Evolutionary conservation across 257 asterid genomes (phyloP).

Genomic region (Solanum gracilifrons): DNA sequence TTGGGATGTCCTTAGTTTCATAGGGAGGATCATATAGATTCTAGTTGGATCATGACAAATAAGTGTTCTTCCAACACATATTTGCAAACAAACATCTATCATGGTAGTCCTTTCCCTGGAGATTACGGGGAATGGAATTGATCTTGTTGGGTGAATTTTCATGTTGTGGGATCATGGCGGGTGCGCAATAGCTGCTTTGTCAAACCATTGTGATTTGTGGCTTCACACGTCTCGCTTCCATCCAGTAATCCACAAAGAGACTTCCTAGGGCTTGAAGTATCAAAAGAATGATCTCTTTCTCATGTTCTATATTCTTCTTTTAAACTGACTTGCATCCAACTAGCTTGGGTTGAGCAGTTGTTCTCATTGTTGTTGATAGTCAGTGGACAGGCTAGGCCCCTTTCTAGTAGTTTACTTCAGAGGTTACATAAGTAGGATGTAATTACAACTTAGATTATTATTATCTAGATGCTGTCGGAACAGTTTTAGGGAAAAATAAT

Average conservation of each 20-base stretch:
- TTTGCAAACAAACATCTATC: background rate
- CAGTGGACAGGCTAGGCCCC: background rate
- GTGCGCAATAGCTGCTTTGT: background rate
- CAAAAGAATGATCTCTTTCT: background rate
- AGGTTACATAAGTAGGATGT: background rate
- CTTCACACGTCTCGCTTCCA: background rate
- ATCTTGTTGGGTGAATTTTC: background rate
- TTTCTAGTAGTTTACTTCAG: background rate
- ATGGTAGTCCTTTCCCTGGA: background rate
- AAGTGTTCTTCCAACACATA: background rate
- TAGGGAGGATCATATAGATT: background rate
- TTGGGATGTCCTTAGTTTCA: background rate
- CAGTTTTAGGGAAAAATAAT: background rate
- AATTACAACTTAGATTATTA: background rate
- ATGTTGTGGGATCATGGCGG: background rate
- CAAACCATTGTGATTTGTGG: background rate
- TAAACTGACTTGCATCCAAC: background rate
- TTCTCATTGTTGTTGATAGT: background rate
- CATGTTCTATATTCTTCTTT: background rate
- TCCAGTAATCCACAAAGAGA: background rate
- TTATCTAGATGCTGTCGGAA: background rate
- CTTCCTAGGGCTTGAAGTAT: background rate
- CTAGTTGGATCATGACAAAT: background rate
- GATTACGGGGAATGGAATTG: background rate
- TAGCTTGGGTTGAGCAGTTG: background rate